Conservation (phyloP, 2,329 filamentous ascomycete species). For the Colletotrichum zoysiae region DNA sequence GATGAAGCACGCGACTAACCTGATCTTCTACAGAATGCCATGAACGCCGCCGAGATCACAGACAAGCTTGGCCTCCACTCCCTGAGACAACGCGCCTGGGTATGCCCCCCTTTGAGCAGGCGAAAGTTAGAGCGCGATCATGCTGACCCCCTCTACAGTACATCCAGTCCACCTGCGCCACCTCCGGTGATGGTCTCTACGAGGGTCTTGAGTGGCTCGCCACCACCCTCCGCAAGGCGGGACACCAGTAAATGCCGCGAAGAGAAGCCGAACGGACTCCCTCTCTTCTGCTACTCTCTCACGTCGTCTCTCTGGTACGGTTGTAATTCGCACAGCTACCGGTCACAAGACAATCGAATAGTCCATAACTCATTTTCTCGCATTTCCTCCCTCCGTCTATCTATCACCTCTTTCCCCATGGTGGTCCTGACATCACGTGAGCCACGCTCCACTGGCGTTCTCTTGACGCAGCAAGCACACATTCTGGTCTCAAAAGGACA, state of each 20-base stretch:
- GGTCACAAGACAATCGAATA: slow-evolving; percentile 68
- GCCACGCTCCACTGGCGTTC: slow-evolving; percentile 40
- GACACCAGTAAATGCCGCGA: slow-evolving; percentile 67
- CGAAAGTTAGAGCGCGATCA: slow-evolving; percentile 10
- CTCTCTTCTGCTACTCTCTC: slow-evolving; percentile 54
- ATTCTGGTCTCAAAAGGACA: slow-evolving; percentile 46
- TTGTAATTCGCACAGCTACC: slow-evolving; percentile 70
- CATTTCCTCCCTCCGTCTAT: slow-evolving; percentile 42
- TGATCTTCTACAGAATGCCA: slow-evolving; percentile 79
- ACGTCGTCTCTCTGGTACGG: slow-evolving; percentile 63
- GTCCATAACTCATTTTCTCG: slow-evolving; percentile 58
- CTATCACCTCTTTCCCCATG: slow-evolving; percentile 35
- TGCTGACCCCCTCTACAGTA: slow-evolving; percentile 69
- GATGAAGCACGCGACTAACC: slow-evolving; percentile 27
- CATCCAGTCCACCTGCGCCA: slow-evolving; percentile 99
- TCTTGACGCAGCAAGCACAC: slow-evolving; percentile 42
- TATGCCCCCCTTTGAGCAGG: slow-evolving; percentile 66
- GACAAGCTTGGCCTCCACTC: slow-evolving; percentile 99
- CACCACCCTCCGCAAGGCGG: slow-evolving; percentile 83
- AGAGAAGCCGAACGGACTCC: slow-evolving; percentile 48
- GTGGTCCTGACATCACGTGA: slow-evolving; percentile 43
- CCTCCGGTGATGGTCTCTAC: slow-evolving; percentile 98
- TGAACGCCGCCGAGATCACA: slow-evolving; percentile 99
- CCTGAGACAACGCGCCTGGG: slow-evolving; percentile 98
- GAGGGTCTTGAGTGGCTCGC: slow-evolving; percentile 97